Evolutionary conservation across 1,284 basidiomycete species (phyloP).

Genomic region (Irpex sp.): DNA sequence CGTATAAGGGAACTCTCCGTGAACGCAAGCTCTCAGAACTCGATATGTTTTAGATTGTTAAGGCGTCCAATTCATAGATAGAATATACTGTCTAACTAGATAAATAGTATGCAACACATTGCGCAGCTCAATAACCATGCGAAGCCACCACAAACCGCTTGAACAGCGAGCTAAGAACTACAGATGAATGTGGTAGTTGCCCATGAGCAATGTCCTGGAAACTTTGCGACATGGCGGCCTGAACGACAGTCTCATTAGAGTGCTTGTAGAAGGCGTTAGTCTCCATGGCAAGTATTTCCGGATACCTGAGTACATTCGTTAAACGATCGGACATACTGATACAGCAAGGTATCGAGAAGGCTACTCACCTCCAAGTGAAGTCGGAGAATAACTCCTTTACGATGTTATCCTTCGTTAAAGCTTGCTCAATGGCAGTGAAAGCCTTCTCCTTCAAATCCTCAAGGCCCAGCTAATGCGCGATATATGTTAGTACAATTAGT

Average conservation of each 20-base stretch:
- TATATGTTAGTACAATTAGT: neutral
- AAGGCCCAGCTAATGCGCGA: conserved; percentile 10
- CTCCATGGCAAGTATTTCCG: conserved; percentile 14
- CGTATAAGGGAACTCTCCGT: conserved; percentile 1
- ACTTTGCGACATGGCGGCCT: conserved; percentile 7
- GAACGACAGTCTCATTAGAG: conserved; percentile 7
- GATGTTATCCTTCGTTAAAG: conserved; percentile 14
- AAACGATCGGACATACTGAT: neutral
- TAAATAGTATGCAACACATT: neutral
- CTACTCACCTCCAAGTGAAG: conserved; percentile 16
- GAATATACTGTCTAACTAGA: too few species aligned
- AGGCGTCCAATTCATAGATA: too few species aligned
- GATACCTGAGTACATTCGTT: conserved; percentile 11
- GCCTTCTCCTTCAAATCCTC: conserved; percentile 6
- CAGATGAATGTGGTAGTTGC: conserved; percentile 11
- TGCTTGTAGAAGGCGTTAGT: conserved; percentile 13
- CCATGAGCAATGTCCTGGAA: conserved; percentile 13
- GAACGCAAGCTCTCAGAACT: neutral
- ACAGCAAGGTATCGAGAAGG: neutral
- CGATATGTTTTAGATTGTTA: neutral
- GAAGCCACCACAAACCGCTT: conserved; percentile 6
- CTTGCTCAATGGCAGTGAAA: conserved; percentile 3
- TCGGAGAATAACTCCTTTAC: conserved; percentile 18
- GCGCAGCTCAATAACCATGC: neutral
- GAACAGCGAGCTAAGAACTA: conserved; percentile 11